Base-by-base conservation (phyloP, 140 eudicot species). In the Anethum foeniculum region DNA sequence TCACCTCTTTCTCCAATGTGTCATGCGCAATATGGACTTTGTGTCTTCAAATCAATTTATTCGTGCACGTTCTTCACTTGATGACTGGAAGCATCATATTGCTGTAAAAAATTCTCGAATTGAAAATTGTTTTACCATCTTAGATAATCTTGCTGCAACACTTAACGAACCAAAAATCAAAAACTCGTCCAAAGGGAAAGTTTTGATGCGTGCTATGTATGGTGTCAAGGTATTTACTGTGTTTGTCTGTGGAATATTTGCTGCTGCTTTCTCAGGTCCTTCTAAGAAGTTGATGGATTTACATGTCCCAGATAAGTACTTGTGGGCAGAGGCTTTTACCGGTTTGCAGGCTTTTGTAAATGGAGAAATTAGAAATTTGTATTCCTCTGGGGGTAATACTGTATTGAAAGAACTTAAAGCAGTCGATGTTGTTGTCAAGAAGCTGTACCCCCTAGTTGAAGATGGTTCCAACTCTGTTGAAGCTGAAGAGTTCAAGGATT, bases 121-220 rank as follows among this genome's bases (percentile, higher is more conserved):
- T 32, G 89, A 87, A 51, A 91, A 88, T 23, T 88, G 93, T 78
- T 88, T 86, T 73, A 58, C 85, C 32, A 80, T 86, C 47, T 77
- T 92, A 86, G 85, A 88, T 46, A 86, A 82, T 81, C 92, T 95
- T 46, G 85, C 83, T 79, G 85, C 88, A 56, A 85, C 93, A 4
- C 91, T 92, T 1, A 86, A 95, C 85, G 82, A 89, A 73, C 97
- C 97, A 0, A 95, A 95, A 82, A 86, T 95, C n/a, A 95, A 92
- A 81, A 95, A 87, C 83, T 89, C 95, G 32, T 85, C 95, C 5
- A 92, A 95, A 84, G 97, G 95, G 10, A 90, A 90, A 81, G 91
- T 90, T 71, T 83, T 95, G 87, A 92, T 95, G 87, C 91, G 85
- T 67, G 97, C 97, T 80, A 88, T 95, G 97, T 91, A 89, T 39